phyloP scores from a whole-genome alignment of 768 basidiomycete genomes.

The Trametes coccinea region DNA sequence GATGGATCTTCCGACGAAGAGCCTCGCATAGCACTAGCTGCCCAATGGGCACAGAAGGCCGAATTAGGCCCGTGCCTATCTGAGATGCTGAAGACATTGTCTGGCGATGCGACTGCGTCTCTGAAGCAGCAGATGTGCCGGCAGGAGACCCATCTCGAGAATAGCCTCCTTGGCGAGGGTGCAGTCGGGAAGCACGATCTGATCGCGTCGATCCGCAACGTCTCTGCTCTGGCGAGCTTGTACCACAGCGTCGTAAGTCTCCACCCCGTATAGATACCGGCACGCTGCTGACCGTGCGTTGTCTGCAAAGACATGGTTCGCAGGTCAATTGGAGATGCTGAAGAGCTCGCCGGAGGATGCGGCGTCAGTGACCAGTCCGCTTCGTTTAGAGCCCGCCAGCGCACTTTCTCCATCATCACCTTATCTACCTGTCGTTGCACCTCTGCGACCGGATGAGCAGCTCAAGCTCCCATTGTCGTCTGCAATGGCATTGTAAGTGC shows the following conservation, averaged over 20 bases:
- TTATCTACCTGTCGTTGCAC: constrained; percentile 44
- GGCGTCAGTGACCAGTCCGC: constrained; percentile 51
- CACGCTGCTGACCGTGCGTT: too few relatives aligned
- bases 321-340: constrained; percentile 64
- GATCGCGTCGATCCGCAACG: constrained; percentile 66
- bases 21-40: constrained; percentile 53
- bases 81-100: constrained; percentile 50
- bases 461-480: constrained; percentile 75
- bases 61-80: constrained; percentile 76
- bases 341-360: constrained; percentile 61
- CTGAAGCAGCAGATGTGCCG: constrained; percentile 59
- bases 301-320: constrained; percentile 76
- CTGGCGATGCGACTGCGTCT: constrained; percentile 42
- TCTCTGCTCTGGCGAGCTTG: constrained; percentile 73
- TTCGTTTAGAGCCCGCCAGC: constrained; percentile 50
- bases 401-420: constrained; percentile 47
- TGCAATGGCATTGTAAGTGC: constrained; percentile 88
- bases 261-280: neutral
- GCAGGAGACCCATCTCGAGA: constrained; percentile 81
- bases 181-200: constrained; percentile 63
- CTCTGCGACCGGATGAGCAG: constrained; percentile 43
- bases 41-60: constrained; percentile 83
- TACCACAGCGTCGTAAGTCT: constrained; percentile 82
- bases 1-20: constrained; percentile 31
- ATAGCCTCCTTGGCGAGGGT: constrained; percentile 58